A percentile compares a stretch with the other conserved stretches of the same genome.
Conservation (phyloP, 2,329 filamentous ascomycete genomes). For the Fusarium citri region DNA sequence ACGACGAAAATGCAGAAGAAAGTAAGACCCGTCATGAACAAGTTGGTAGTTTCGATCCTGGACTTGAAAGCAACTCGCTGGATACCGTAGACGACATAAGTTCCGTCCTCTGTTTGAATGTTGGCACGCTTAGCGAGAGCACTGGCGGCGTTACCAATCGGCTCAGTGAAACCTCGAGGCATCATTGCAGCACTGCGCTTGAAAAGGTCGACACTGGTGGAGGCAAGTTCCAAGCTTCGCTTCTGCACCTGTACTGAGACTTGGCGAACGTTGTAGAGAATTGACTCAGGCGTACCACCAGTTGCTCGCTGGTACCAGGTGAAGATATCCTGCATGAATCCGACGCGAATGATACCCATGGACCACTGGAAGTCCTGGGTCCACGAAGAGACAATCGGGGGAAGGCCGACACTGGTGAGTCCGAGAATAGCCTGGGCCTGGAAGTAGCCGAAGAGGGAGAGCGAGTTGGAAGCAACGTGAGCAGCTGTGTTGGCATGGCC, state of each 20-base stretch:
- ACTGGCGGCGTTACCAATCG: conserved; percentile 54
- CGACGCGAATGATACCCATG: conserved; percentile 91
- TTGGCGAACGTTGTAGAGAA: conserved; percentile 80
- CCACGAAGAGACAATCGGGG: conserved; percentile 91
- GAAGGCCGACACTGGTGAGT: conserved; percentile 82
- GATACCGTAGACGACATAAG: conserved; percentile 80
- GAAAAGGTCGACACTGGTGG: conserved; percentile 57
- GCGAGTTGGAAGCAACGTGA: conserved; percentile 91
- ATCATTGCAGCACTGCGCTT: conserved; percentile 68
- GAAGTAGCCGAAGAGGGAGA: conserved; percentile 95
- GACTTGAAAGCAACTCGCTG: conserved; percentile 89
- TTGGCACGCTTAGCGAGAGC: conserved; percentile 65
- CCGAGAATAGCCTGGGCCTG: conserved; percentile 93
- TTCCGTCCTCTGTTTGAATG: conserved; percentile 64
- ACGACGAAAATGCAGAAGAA: conserved; percentile 90
- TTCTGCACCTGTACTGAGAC: conserved; percentile 85
- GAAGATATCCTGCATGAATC: conserved; percentile 88
- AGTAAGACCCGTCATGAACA: conserved; percentile 90
- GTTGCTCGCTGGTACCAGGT: conserved; percentile 97
- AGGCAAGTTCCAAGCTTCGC: conserved; percentile 58
- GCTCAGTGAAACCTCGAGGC: conserved; percentile 54
- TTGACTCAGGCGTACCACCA: conserved; percentile 82
- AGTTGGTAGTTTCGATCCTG: conserved; percentile 87
- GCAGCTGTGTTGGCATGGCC: conserved; percentile 95
- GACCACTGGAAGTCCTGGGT: conserved; percentile 99